Conservation (phyloP, 371 early-diverging fungal genomes). For the Syncephalastrum sp. region DNA sequence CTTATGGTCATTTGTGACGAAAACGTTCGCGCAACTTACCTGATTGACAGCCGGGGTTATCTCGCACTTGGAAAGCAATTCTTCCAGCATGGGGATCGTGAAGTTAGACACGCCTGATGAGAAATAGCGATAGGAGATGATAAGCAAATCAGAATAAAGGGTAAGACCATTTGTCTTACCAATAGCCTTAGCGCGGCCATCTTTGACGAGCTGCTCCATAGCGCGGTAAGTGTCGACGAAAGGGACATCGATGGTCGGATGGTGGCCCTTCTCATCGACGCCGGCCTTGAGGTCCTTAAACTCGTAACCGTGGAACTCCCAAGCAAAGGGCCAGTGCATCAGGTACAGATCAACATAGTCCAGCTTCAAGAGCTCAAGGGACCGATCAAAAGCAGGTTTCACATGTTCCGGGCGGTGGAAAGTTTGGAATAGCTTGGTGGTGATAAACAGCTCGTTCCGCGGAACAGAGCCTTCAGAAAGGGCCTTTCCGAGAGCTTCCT, state of each 20-base stretch:
- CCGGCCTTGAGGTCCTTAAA: constrained; percentile 14
- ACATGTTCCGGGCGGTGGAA: constrained; percentile 54
- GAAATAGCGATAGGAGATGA: background rate
- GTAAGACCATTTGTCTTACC: background rate
- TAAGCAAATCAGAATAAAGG: background rate
- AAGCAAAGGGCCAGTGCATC: constrained; percentile 56
- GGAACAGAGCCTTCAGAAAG: constrained; percentile 48
- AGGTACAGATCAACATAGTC: constrained; percentile 92
- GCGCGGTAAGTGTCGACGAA: constrained; percentile 72
- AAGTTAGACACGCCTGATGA: constrained; percentile 63
- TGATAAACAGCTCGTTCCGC: constrained; percentile 57
- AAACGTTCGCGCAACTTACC: constrained; percentile 11
- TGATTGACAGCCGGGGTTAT: constrained; percentile 86
- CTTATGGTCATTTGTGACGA: background rate
- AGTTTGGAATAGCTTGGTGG: constrained; percentile 86
- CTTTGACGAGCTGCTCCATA: constrained; percentile 67
- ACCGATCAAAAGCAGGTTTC: constrained; percentile 46
- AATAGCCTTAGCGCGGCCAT: constrained; percentile 59
- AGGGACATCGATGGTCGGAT: constrained; percentile 42
- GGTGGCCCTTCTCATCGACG: constrained; percentile 20
- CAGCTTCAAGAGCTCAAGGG: constrained; percentile 68
- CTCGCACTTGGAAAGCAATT: constrained; percentile 63
- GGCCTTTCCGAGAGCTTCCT: constrained; percentile 75
- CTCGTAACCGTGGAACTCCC: constrained; percentile 39
- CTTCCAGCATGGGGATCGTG: constrained; percentile 65